These are phyloP conservation scores for Trypanosoma cruzi DNA, from an alignment of 208 protist species.

Conservation along the genomic window DNA sequence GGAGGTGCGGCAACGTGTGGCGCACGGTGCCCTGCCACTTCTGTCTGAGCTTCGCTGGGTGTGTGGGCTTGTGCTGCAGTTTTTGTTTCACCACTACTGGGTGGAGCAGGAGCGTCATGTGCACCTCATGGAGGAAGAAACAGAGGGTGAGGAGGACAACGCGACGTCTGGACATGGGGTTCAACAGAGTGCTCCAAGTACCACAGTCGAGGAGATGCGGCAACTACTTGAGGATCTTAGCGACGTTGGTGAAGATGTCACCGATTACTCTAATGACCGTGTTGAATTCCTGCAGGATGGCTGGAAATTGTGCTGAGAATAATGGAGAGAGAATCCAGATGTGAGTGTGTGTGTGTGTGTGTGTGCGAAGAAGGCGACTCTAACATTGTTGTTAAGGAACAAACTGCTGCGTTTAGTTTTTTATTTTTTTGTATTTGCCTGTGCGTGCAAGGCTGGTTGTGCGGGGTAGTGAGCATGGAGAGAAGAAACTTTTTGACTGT, in stretches of 20 bases:
- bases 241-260: conserved; percentile 11
- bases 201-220: conserved; percentile 62
- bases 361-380: background rate
- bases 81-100: conserved; percentile 80
- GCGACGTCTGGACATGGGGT: background rate
- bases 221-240: conserved; percentile 50
- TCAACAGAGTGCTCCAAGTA: conserved; percentile 4
- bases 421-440: no score
- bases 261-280: conserved; percentile 3
- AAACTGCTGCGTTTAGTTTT: no score
- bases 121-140: conserved; percentile 43
- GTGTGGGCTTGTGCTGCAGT: conserved; percentile 71
- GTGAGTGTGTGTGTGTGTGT: conserved; percentile 13
- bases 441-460: no score
- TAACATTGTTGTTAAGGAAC: no score
- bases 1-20: conserved; percentile 87
- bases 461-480: no score
- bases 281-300: conserved; percentile 7
- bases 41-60: conserved; percentile 85
- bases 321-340: background rate
- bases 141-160: background rate
- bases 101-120: conserved; percentile 66
- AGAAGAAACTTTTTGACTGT: no score
- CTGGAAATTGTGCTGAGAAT: conserved; percentile 4
- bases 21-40: conserved; percentile 67